Conservation (phyloP, 2,329 filamentous ascomycete genomes). For the Sporothrix inflata region DNA sequence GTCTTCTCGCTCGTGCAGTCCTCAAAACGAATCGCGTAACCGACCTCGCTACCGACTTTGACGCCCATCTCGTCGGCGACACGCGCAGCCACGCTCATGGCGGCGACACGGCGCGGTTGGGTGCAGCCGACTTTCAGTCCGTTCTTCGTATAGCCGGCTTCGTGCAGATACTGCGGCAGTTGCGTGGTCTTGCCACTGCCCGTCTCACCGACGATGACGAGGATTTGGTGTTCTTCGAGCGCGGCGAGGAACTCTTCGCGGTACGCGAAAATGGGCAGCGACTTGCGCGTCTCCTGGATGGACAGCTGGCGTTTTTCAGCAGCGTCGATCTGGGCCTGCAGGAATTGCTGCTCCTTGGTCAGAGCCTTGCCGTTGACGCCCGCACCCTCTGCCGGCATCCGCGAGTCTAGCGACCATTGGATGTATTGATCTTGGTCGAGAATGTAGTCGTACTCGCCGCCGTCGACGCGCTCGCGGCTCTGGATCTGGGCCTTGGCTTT, state of each 20-base stretch:
- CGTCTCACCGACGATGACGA: slow-evolving; percentile 94
- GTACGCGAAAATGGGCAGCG: slow-evolving; percentile 86
- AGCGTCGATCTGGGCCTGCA: slow-evolving; percentile 81
- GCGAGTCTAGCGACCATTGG: slow-evolving; percentile 77
- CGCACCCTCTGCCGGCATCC: slow-evolving; percentile 68
- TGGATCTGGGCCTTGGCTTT: slow-evolving; percentile 88
- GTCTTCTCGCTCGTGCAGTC: slow-evolving; percentile 91
- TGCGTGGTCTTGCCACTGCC: slow-evolving; percentile 97
- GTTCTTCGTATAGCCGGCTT: slow-evolving; percentile 84
- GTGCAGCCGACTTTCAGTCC: slow-evolving; percentile 90
- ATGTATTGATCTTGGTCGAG: slow-evolving; percentile 89
- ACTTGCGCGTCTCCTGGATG: slow-evolving; percentile 90
- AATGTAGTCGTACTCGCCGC: slow-evolving; percentile 88
- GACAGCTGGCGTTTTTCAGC: slow-evolving; percentile 86
- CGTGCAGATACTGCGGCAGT: slow-evolving; percentile 88
- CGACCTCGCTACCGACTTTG: slow-evolving; percentile 88
- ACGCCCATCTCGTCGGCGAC: slow-evolving; percentile 93
- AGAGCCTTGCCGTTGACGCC: slow-evolving; percentile 46
- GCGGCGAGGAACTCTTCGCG: slow-evolving; percentile 85
- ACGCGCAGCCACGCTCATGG: slow-evolving; percentile 96
- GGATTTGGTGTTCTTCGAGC: slow-evolving; percentile 79
- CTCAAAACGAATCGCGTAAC: slow-evolving; percentile 94
- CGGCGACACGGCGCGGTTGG: slow-evolving; percentile 90
- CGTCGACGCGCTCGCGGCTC: slow-evolving; percentile 72
- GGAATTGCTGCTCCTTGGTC: slow-evolving; percentile 75